Evolutionary conservation across 2,329 filamentous ascomycete genomes (phyloP), one percentile per base, ranked within the genome.

Genomic region (Colletotrichum australisinense): DNA sequence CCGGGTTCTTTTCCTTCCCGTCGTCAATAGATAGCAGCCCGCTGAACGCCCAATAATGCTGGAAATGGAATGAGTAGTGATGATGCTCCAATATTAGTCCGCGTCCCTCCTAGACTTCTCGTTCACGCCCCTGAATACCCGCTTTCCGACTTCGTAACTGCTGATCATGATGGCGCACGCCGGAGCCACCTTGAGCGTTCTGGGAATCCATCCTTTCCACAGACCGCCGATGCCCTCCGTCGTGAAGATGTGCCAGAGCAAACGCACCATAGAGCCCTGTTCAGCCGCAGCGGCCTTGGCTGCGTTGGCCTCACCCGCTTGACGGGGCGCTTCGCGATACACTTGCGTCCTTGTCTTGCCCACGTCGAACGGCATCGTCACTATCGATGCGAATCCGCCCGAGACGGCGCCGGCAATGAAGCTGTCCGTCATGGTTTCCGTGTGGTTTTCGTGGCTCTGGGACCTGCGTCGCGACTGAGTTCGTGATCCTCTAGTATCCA

Each of bases 111-210:
- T 75, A 35, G 82, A 79, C 46, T 81, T 84, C 78, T 90, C 87
- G 73, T 98, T 98, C 63, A 94, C 90, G 12, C 90, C 88, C 67
- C 91, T 88, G 42, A 97, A 97, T 81, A 93, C 92, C 82, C 94
- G 93, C 88, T 99, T 99, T 63, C 97, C 95, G 49, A 98, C 90
- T 83, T 99, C 97, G 82, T 98, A 99, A 80, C 93, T 98, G 81
- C 94, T 97, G 80, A 99, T 98, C 97, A 99, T 99, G 81, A 99
- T 98, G 32, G 97, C 97, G 83, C 97, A 99, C 0, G 96, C 95
- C 1, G 97, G 97, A 1, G 97, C 96, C 5, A 99, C 95, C 82
- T 98, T 98, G 74, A 98, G 86, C 76, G 95, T 97, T 52, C 97
- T 89, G 0, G 97, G 95, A 28, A 95, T 93, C 94, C 95, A 98